These are phyloP conservation scores for Alternaria metachromatica DNA, from an alignment of 2,329 filamentous ascomycete genomes.

Conservation along the genomic window DNA sequence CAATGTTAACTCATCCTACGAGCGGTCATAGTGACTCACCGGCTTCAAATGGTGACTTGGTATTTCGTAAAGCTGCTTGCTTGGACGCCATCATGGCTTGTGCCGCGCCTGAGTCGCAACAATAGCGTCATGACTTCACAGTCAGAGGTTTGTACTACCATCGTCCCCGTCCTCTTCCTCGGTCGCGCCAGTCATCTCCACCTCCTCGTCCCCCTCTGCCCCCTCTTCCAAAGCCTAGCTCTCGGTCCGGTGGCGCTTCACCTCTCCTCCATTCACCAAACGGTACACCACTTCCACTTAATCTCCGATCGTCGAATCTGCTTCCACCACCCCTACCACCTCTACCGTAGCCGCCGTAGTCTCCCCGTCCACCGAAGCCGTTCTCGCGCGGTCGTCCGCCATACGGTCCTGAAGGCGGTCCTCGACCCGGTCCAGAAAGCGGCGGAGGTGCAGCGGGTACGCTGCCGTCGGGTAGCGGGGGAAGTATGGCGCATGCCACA, in stretches of 20 bases:
- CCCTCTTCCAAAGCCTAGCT: conserved; percentile 35
- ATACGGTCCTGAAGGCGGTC: conserved; percentile 36
- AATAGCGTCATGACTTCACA: rapidly evolving
- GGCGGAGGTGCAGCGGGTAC: conserved; percentile 68
- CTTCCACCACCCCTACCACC: conserved; percentile 49
- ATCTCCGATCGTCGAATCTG: conserved; percentile 45
- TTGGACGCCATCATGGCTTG: no score
- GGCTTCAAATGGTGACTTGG: no score
- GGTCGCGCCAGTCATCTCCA: conserved; percentile 39
- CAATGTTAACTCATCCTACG: no score
- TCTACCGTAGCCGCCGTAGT: conserved; percentile 35
- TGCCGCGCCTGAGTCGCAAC: no score
- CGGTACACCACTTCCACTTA: conserved; percentile 53
- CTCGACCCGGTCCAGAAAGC: conserved; percentile 42
- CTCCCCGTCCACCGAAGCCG: conserved; percentile 43
- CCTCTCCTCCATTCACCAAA: conserved; percentile 72
- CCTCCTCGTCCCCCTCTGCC: conserved; percentile 50
- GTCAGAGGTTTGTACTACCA: conserved; percentile 27
- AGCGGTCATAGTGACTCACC: no score
- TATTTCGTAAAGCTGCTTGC: no score
- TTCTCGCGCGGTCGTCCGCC: conserved; percentile 39
- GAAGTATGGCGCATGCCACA: conserved; percentile 80
- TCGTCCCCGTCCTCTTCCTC: conserved; percentile 41
- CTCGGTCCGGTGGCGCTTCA: conserved; percentile 64
- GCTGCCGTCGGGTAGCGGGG: conserved; percentile 75